Percentiles rank a stretch among this genome's conserved stretches.
phyloP scores from a whole-genome alignment of 495 filamentous ascomycete species.

The Annulohypoxylon moriforme region DNA sequence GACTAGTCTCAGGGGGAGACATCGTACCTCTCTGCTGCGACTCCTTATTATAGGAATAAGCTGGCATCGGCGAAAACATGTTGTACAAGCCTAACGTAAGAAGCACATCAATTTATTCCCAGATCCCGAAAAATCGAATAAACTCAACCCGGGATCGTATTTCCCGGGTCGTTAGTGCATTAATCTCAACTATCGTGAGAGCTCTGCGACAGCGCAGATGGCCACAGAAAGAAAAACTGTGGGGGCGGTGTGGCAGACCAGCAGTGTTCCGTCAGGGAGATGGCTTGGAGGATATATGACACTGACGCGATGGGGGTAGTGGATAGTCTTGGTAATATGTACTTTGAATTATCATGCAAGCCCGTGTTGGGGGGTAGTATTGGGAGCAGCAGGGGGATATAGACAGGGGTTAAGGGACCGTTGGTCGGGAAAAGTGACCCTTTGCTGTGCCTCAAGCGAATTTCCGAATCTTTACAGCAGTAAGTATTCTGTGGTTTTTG shows the following conservation, averaged over 20 bases:
- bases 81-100: slow-evolving; percentile 11
- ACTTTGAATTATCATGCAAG: slow-evolving; percentile 49
- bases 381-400: slow-evolving; percentile 40
- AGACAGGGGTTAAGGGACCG: slow-evolving; percentile 26
- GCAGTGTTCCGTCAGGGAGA: slow-evolving; percentile 42
- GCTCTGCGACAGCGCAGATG: slow-evolving; percentile 37
- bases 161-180: slow-evolving; percentile 35
- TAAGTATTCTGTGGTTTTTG: not conserved
- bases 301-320: slow-evolving; percentile 46
- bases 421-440: slow-evolving; percentile 43
- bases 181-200: slow-evolving; percentile 36
- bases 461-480: slow-evolving; percentile 33
- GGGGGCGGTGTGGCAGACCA: slow-evolving; percentile 42
- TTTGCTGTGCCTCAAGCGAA: slow-evolving; percentile 35
- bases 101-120: slow-evolving; percentile 20
- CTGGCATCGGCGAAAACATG: slow-evolving; percentile 45
- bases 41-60: slow-evolving; percentile 39
- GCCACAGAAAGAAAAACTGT: slow-evolving; percentile 36
- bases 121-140: slow-evolving; percentile 29
- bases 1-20: slow-evolving; percentile 24
- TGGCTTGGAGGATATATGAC: slow-evolving; percentile 47
- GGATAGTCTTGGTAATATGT: slow-evolving; percentile 43
- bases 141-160: slow-evolving; percentile 25
- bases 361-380: slow-evolving; percentile 38
- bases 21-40: slow-evolving; percentile 19